Evolutionary conservation across 2,329 filamentous ascomycete genomes (phyloP).

Genomic region (Pseudocercospora musae): DNA sequence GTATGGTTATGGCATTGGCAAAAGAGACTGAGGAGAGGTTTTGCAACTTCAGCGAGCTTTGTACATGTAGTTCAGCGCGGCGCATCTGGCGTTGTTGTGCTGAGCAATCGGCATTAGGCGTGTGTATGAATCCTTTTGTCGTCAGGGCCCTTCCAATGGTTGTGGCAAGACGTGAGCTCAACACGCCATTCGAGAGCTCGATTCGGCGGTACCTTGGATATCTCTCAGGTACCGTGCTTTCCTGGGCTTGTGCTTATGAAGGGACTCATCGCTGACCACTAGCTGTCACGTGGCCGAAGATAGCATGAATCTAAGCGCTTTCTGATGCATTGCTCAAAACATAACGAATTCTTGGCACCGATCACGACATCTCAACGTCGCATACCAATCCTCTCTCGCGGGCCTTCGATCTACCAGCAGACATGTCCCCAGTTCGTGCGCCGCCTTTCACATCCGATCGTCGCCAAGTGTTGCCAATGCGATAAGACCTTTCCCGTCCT

Average conservation of each 20-base stretch:
- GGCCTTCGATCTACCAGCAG: background rate
- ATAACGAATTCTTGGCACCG: slow-evolving; percentile 4
- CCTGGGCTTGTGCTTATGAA: no score
- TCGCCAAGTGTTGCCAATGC: slow-evolving; percentile 6
- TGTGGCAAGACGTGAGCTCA: no score
- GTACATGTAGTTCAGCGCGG: background rate
- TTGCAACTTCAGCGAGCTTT: background rate
- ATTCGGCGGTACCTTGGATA: no score
- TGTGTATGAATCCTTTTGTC: background rate
- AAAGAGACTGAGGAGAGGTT: slow-evolving; percentile 39
- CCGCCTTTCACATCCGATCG: background rate
- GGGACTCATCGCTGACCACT: no score
- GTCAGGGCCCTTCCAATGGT: no score
- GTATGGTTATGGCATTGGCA: slow-evolving; percentile 40
- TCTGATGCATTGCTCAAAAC: background rate
- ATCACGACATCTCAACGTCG: slow-evolving; percentile 10
- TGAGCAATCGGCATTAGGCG: background rate
- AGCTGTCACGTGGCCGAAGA: no score
- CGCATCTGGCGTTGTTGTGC: background rate
- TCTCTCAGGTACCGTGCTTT: no score
- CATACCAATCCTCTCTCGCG: background rate
- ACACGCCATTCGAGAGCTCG: no score
- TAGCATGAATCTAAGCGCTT: no score
- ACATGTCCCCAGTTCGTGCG: background rate
- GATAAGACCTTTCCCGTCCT: slow-evolving; percentile 7